Percentiles rank a stretch among this genome's conserved stretches.
phyloP scores from a whole-genome alignment of 2,329 filamentous ascomycete genomes.

The Pseudogymnoascus sp. region DNA sequence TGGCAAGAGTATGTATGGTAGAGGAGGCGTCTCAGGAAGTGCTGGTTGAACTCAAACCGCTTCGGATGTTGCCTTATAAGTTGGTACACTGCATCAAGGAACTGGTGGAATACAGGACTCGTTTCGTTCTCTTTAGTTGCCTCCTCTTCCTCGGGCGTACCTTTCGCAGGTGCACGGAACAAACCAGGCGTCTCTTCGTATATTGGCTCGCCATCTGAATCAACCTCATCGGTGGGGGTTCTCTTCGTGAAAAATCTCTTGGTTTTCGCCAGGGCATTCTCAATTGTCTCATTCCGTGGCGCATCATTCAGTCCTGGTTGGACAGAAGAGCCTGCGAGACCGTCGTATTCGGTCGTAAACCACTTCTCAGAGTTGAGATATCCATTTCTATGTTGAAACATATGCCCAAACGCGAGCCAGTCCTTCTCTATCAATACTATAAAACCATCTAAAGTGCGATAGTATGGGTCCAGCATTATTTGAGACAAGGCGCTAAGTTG shows the following conservation, averaged over 20 bases:
- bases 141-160: conserved; percentile 46
- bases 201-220: conserved; percentile 39
- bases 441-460: conserved; percentile 87
- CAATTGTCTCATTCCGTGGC: conserved; percentile 59
- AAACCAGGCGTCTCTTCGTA: conserved; percentile 28
- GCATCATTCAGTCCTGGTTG: conserved; percentile 51
- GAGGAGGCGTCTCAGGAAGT: conserved; percentile 77
- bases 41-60: conserved; percentile 93
- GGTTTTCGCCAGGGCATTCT: conserved; percentile 75
- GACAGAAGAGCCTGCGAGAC: conserved; percentile 53
- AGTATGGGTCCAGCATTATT: conserved; percentile 91
- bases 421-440: conserved; percentile 94
- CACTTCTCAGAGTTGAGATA: conserved; percentile 85
- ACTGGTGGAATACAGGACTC: conserved; percentile 95
- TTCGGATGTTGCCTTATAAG: conserved; percentile 75
- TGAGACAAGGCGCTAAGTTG: conserved; percentile 88
- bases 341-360: conserved; percentile 82
- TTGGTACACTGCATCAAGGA: conserved; percentile 90
- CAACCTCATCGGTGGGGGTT: conserved; percentile 54
- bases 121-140: conserved; percentile 81
- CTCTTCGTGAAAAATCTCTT: conserved; percentile 85
- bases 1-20: conserved; percentile 96
- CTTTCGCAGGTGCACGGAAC: conserved; percentile 27
- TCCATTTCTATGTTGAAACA: conserved; percentile 89
- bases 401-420: conserved; percentile 95